Evolutionary conservation across 768 basidiomycete species (phyloP), one percentile per base, ranked within the genome.

Genomic region (Termitomyces heimii): DNA sequence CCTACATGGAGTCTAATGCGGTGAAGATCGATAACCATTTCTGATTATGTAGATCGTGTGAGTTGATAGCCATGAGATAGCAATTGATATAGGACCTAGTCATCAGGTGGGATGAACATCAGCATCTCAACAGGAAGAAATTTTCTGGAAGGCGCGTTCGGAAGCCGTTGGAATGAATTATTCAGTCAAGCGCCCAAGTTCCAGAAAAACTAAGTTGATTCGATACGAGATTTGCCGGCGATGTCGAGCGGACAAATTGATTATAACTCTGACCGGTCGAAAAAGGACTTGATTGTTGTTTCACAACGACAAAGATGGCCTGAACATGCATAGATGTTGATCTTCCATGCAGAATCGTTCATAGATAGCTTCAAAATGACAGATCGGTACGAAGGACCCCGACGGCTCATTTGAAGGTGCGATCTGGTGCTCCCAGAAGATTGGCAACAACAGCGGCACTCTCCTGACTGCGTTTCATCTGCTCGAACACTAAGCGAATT

Each of bases 401-500:
- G 12, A 29, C 26, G 1, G 26, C 18, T 59, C 60, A 55, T n/a
- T 59, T 62, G 5, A 66, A 63, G 8, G 61, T 61, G 44, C 64
- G 43, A 37, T 55, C 54, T 28, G 54, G 46, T 29, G 54, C 37
- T 40, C 45, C 44, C 28, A 55, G 37, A 29, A 55, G 54, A 31
- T 55, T 75, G 6, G 70, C 80, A 4, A 81, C 82, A 14, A 83
- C 78, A 29, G 73, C 75, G 9, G 82, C 80, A 60, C 81, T 81
- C 51, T 84, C 83, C 63, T 84, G 82, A 47, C 76, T 75, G 10
- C 79, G 73, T 60, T 81, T 77, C 14, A 81, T 67, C 59, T 74
- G 70, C 20, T 84, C 83, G 55, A 82, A 84, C 22, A 79, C 60
- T 22, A 64, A 58, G 62, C 82, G 73, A 6, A 84, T 75, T 1